Evolutionary conservation across 192 early-diverging fungal species (phyloP).

Genomic region (Backusella parvicylindrica): DNA sequence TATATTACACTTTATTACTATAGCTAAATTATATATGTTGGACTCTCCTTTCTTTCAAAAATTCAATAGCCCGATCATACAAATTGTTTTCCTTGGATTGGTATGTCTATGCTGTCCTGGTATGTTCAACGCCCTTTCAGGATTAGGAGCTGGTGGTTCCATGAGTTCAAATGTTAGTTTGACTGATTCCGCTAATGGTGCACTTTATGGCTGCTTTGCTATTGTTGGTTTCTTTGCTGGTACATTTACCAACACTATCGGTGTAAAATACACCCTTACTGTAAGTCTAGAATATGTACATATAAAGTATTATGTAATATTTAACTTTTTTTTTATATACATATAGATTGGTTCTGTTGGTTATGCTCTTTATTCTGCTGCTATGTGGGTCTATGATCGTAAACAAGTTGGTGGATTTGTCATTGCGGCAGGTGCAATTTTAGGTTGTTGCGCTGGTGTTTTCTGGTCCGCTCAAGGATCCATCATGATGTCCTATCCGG

Average conservation of each 20-base stretch:
- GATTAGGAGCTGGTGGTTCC: slow-evolving; percentile 34
- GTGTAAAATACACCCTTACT: slow-evolving; percentile 14
- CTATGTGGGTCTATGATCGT: slow-evolving; percentile 54
- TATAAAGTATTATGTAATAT: slow-evolving; percentile 31
- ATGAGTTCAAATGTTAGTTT: too few species aligned
- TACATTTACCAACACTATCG: slow-evolving; percentile 24
- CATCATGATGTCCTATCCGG: slow-evolving; percentile 83
- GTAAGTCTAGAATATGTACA: neutral
- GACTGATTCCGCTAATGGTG: slow-evolving; percentile 22
- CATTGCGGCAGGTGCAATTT: slow-evolving; percentile 71
- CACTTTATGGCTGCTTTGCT: slow-evolving; percentile 28
- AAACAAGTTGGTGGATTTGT: slow-evolving; percentile 54
- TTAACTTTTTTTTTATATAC: slow-evolving; percentile 22
- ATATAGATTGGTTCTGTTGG: slow-evolving; percentile 49
- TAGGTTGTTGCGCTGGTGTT: slow-evolving; percentile 77
- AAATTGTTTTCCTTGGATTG: slow-evolving; percentile 69
- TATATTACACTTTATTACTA: too few species aligned
- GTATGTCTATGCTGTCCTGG: too few species aligned
- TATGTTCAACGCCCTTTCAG: slow-evolving; percentile 60
- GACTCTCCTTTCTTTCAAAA: neutral
- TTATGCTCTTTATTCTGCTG: slow-evolving; percentile 72
- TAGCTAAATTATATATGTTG: neutral
- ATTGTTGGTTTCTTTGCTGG: slow-evolving; percentile 36
- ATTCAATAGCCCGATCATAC: slow-evolving; percentile 54
- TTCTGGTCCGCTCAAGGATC: slow-evolving; percentile 72